Evolutionary conservation across 2,329 filamentous ascomycete genomes (phyloP), one percentile per base, ranked within the genome.

Genomic region (Pseudodiploospora longispora): DNA sequence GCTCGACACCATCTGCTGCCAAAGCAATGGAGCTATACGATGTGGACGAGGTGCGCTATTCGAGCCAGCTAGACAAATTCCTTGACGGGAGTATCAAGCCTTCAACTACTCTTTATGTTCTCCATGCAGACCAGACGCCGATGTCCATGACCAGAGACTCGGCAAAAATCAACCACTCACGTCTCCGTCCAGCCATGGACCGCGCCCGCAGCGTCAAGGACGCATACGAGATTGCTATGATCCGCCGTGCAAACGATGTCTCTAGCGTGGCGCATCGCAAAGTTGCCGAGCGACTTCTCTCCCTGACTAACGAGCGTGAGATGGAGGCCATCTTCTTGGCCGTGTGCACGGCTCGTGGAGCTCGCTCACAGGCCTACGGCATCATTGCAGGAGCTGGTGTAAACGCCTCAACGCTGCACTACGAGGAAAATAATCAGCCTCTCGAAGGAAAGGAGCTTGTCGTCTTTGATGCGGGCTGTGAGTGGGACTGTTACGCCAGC

Each of bases 401-500:
- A n/a, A 93, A 93, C 58, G 89, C 85, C 5, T 82, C 85, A 10
- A 90, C 86, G 0, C 70, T 97, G 35, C 93, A 98, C 64, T 98
- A 98, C 62, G 76, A 78, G 36, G 78, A 76, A 42, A 97, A 98
- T 60, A 75, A 94, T 56, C 76, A 85, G 54, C 66, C 80, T 1
- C 75, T 97, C 12, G 67, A 68, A 3, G 80, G 82, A 28, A 76
- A 82, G 46, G 80, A 90, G 57, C 74, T 90, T 30, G 69, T 97
- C 30, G 82, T 94, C 19, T 71, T 98, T 4, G 91, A 98, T 60
- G 90, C 91, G 1, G 90, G 88, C 3, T 85, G 82, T 52, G 91
- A 97, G 64, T 95, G 82, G 65, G 68, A 81, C 40, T 83, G 85
- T 54, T 97, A 98, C 61, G 88, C 88, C 30, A 86, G 85, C 46